These are phyloP conservation scores for Gryganskiella cystojenkinii DNA, from an alignment of 192 early-diverging fungal genomes.

Conservation along the genomic window DNA sequence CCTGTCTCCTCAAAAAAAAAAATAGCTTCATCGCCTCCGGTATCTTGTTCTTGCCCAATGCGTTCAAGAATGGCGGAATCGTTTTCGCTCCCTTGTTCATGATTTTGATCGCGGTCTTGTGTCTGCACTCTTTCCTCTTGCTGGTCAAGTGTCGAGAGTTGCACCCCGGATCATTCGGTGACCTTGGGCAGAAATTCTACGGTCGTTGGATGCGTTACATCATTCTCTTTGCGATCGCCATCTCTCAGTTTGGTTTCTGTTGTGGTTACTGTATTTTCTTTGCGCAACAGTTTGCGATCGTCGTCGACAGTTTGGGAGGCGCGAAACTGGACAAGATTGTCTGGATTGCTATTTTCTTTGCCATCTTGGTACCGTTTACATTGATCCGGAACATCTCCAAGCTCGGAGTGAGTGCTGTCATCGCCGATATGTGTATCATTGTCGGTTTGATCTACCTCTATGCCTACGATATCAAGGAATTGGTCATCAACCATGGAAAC, in stretches of 20 bases:
- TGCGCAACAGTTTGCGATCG: conserved; percentile 82
- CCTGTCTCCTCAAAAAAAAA: neutral
- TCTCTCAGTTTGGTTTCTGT: conserved; percentile 85
- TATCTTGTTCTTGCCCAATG: conserved; percentile 81
- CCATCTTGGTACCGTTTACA: conserved; percentile 82
- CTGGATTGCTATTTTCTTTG: conserved; percentile 74
- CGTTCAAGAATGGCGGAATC: conserved; percentile 80
- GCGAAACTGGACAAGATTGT: conserved; percentile 69
- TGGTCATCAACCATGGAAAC: conserved; percentile 62
- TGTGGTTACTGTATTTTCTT: conserved; percentile 87
- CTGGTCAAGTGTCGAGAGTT: conserved; percentile 70
- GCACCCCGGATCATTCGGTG: conserved; percentile 75
- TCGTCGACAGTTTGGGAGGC: conserved; percentile 73
- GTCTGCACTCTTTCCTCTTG: conserved; percentile 73
- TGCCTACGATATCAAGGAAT: conserved; percentile 72
- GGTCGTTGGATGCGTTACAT: conserved; percentile 70
- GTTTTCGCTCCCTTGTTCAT: conserved; percentile 70
- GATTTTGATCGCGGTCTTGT: conserved; percentile 68
- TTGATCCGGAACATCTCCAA: conserved; percentile 88
- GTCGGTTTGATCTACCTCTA: conserved; percentile 81
- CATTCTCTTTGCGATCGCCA: conserved; percentile 73
- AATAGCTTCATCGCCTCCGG: conserved; percentile 76
- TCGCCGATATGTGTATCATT: conserved; percentile 92
- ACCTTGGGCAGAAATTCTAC: conserved; percentile 73
- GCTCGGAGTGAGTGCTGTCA: conserved; percentile 78